Evolutionary conservation across 106 monocot genomes (phyloP).

Genomic region (Dendrobium catenatum): DNA sequence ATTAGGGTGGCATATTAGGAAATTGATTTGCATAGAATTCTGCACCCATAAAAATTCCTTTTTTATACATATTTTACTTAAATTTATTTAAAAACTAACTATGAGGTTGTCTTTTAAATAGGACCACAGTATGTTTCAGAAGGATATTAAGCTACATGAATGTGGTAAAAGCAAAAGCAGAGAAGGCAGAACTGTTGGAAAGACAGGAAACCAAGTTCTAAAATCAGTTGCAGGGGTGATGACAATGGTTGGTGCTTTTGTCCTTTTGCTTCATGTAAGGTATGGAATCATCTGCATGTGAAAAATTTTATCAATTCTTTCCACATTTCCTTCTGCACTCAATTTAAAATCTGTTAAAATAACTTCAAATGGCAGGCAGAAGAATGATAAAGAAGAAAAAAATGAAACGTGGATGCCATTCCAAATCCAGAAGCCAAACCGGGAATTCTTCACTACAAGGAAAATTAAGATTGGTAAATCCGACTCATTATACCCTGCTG

Average conservation of each 20-base stretch:
- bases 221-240: constrained; percentile 44
- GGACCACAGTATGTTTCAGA: neutral
- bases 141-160: neutral
- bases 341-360: neutral
- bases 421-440: constrained; percentile 2
- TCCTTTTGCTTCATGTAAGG: constrained; percentile 45
- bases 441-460: constrained; percentile 2
- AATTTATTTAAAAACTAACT: neutral
- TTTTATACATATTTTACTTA: neutral
- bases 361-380: constrained; percentile 15
- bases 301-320: neutral
- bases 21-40: too few relatives aligned
- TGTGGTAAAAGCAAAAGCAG: constrained; percentile 3
- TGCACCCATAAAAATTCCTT: too few relatives aligned
- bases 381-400: constrained; percentile 21
- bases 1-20: too few relatives aligned
- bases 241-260: constrained; percentile 29
- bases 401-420: neutral
- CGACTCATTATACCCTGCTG: constrained; percentile 23
- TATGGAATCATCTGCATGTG: constrained; percentile 4
- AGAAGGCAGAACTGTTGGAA: neutral
- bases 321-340: neutral
- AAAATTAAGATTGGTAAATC: constrained; percentile 18
- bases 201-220: constrained; percentile 25
- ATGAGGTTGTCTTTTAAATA: neutral